Conservation (phyloP, 2,329 filamentous ascomycete genomes). For the Chaetomium globosum region DNA sequence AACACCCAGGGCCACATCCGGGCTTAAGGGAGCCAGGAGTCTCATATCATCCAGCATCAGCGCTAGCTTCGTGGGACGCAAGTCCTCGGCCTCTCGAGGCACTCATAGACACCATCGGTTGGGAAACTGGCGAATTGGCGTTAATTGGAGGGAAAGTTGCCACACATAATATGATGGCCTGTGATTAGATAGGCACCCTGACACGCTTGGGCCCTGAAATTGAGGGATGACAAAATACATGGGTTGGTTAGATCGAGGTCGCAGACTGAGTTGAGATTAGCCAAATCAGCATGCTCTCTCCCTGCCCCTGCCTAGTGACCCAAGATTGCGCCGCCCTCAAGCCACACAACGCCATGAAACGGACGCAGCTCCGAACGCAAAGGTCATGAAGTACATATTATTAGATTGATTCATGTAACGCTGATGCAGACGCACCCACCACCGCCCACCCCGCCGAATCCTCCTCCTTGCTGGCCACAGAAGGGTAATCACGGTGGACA, state of each 20-base stretch:
- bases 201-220: slow-evolving; percentile 1
- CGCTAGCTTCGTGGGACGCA: background rate
- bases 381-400: slow-evolving; percentile 30
- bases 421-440: slow-evolving; percentile 31
- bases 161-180: slow-evolving; percentile 16
- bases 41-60: slow-evolving; percentile 1
- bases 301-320: no score
- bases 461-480: background rate
- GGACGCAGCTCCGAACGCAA: background rate
- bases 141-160: slow-evolving; percentile 27
- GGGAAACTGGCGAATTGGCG: slow-evolving; percentile 31
- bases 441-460: slow-evolving; percentile 24
- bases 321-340: background rate
- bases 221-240: slow-evolving; percentile 15
- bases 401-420: slow-evolving; percentile 33
- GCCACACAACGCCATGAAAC: no score
- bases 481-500: slow-evolving; percentile 10
- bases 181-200: slow-evolving; percentile 19
- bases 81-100: background rate
- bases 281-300: background rate
- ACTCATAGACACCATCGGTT: slow-evolving; percentile 22
- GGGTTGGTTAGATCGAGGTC: slow-evolving; percentile 1
- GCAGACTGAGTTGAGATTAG: background rate
- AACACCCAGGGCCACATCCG: background rate
- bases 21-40: background rate